Evolutionary conservation across 106 monocot genomes (phyloP).

Genomic region (Dendrobium officinale): DNA sequence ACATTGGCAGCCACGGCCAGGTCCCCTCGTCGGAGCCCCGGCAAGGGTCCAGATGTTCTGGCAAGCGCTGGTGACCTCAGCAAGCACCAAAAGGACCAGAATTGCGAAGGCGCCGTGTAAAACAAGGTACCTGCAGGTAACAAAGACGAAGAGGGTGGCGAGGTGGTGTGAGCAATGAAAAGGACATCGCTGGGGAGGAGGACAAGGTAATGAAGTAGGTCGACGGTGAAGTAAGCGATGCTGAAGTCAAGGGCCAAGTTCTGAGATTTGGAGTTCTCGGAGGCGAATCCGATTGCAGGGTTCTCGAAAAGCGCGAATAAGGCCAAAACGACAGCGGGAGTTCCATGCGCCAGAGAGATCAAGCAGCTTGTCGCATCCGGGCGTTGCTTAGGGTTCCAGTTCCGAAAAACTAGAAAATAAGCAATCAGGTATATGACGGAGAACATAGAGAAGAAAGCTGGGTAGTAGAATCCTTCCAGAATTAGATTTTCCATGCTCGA

Average conservation of each 20-base stretch:
- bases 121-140: slow-evolving; percentile 72
- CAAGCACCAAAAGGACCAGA: slow-evolving; percentile 65
- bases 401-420: slow-evolving; percentile 56
- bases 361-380: slow-evolving; percentile 83
- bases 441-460: slow-evolving; percentile 49
- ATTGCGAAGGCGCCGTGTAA: slow-evolving; percentile 67
- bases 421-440: slow-evolving; percentile 48
- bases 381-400: slow-evolving; percentile 57
- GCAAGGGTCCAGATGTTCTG: slow-evolving; percentile 94
- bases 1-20: slow-evolving; percentile 33
- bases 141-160: slow-evolving; percentile 92
- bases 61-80: slow-evolving; percentile 76
- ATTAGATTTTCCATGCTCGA: slow-evolving; percentile 27
- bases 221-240: slow-evolving; percentile 76
- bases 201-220: slow-evolving; percentile 78
- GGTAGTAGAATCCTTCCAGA: slow-evolving; percentile 26
- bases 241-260: slow-evolving; percentile 79
- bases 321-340: slow-evolving; percentile 63
- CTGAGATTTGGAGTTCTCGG: slow-evolving; percentile 49
- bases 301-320: slow-evolving; percentile 23
- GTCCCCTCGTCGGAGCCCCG: slow-evolving; percentile 39
- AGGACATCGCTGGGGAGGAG: slow-evolving; percentile 62
- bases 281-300: slow-evolving; percentile 33
- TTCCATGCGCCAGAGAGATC: slow-evolving; percentile 70
- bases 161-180: slow-evolving; percentile 95